phyloP scores from a whole-genome alignment of 2,329 filamentous ascomycete genomes.

The Fusarium tjaetaba region DNA sequence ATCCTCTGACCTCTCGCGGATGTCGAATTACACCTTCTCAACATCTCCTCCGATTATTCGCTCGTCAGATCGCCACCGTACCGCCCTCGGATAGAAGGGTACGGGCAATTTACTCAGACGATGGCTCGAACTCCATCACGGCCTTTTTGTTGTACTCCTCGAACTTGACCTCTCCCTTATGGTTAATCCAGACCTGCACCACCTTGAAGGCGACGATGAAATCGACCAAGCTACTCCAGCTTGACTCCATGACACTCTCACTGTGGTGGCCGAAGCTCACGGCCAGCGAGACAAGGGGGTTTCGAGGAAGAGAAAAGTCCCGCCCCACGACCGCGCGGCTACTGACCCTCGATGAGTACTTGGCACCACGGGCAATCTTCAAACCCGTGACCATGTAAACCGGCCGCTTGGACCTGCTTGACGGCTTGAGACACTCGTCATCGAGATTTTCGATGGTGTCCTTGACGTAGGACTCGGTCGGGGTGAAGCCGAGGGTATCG shows the following conservation, averaged over 20 bases:
- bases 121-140: not conserved
- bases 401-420: not conserved
- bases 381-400: not conserved
- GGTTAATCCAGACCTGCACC: not conserved
- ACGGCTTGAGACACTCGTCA: fast-evolving
- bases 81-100: not conserved
- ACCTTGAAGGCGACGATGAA: not conserved
- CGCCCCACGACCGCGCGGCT: not conserved
- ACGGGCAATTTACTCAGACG: not conserved
- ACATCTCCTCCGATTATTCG: fast-evolving
- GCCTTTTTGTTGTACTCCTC: not conserved
- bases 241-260: not conserved
- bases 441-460: fast-evolving
- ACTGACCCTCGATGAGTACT: not conserved
- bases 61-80: not conserved
- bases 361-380: not conserved
- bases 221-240: fast-evolving
- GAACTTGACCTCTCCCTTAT: not conserved
- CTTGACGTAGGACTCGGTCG: not conserved
- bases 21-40: not conserved
- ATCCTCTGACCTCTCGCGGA: fast-evolving
- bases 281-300: fast-evolving
- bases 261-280: fast-evolving
- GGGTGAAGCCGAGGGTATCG: not conserved
- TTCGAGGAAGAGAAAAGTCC: not conserved